Evolutionary conservation across 2,329 filamentous ascomycete species (phyloP), one percentile per base, ranked within the genome.

Genomic region (Aspergillus terreus): DNA sequence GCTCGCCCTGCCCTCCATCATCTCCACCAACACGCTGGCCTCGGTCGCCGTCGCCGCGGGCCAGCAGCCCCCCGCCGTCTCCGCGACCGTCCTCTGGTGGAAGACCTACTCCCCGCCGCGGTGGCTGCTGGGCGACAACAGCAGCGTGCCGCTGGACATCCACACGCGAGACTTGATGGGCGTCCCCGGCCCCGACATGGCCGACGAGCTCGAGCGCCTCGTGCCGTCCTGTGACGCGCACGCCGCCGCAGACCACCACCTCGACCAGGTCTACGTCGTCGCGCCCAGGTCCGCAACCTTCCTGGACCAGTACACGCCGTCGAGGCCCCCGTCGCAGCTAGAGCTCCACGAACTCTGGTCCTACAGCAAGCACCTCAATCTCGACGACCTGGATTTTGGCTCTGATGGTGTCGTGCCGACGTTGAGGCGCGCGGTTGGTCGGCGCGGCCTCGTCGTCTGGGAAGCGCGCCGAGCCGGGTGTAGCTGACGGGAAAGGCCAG

Each of bases 81-180:
- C 62, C 9, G 68, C 66, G 7, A 71, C 71, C 4, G 73, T 78
- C 14, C 69, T 79, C 51, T 81, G 77, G 77, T 81, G 78, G 78
- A 79, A 80, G 56, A 79, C 78, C 3, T 81, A 81, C 57, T 75
- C 76, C 7, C 78, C 78, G 2, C 78, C 78, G 3, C 68, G 71
- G 7, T 80, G 78, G 75, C 63, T 81, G 12, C 65, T 80, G 5
- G 78, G 77, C 17, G 64, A 69, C 4, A 63, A 67, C 36, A 62
- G 61, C 32, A 63, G 59, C 15, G 38, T 60, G 4, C 58, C 58
- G 9, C 58, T 67, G 43, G 55, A 68, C 44, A 69, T 77, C 57
- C 58, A 65, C 12, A 78, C 76, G 1, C 63, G 64, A 11, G 76
- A 79, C 55, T 62, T 79, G 23, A 79, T 80, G 76, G 77, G 78